Evolutionary conservation across 768 basidiomycete genomes (phyloP), one percentile per base, ranked within the genome.

Genomic region (Suillus plorans): DNA sequence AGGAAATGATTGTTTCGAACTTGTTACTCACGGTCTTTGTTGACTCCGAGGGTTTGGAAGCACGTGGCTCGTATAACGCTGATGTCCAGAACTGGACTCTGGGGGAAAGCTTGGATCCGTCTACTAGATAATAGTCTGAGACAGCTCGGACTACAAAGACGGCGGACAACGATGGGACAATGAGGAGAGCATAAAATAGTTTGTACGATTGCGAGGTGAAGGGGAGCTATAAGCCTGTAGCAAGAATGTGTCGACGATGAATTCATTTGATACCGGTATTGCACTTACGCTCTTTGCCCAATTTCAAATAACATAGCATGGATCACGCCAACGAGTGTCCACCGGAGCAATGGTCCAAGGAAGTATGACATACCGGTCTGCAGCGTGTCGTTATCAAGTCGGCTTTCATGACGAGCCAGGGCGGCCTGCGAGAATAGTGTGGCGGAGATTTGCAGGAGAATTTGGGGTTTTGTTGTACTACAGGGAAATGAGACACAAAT

Each of bases 291-390:
- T 65, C 76, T 81, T 39, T 81, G 79, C 62, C 85, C 81, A 45
- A 91, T 81, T 60, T 93, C 90, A 64, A 77, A 80, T 34, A 87
- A 73, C 63, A 94, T 79, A 1, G 82, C 84, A 72, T 84, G 85
- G 62, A 92, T 80, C 13, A 93, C 86, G 3, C 90, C 90, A 3
- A 89, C 87, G 6, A 93, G 81, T 0, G 91, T 92, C 92, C 92
- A 94, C 66, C 85, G 88, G 47, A 94, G 80, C 22, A 94, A 77
- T 0, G 88, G 85, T 5, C 86, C 85, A 25, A 87, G 83, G 69
- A 94, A 93, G 73, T 91, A 94, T 6, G 89, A 87, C 42, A 92
- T 81, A 1, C 92, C 92, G 67, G 89, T 93, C 73, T 83, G 83
- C 25, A 94, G 75, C 22, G 83, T 81, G 34, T 92, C 91, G 57